Percentiles rank a stretch among this genome's conserved stretches.
Conservation (phyloP, 1,284 basidiomycete genomes). For the Marasmius fiardii region DNA sequence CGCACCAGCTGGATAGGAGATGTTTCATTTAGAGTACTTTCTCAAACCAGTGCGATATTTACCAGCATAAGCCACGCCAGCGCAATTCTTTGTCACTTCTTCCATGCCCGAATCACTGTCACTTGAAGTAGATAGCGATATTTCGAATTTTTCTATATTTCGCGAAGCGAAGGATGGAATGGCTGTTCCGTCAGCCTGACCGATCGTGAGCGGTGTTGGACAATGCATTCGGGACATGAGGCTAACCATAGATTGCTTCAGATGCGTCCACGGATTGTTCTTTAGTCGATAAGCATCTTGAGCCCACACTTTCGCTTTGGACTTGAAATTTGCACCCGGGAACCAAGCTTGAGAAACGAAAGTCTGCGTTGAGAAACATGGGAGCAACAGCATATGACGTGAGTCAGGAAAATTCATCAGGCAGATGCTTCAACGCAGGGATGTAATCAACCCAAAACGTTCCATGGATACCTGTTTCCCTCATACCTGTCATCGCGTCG, state of each 20-base stretch:
- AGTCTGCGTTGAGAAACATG: not conserved
- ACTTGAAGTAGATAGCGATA: too few species aligned
- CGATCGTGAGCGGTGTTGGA: not conserved
- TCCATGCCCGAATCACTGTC: too few species aligned
- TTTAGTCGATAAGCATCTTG: not conserved
- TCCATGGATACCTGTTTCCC: not conserved
- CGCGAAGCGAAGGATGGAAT: not conserved
- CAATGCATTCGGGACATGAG: not conserved
- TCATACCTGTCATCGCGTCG: not conserved
- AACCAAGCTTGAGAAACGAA: too few species aligned
- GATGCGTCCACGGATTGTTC: not conserved
- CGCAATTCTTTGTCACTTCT: too few species aligned
- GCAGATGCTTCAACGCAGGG: not conserved
- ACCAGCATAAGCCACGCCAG: too few species aligned
- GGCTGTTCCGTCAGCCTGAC: not conserved
- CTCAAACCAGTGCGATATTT: too few species aligned
- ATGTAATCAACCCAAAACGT: not conserved
- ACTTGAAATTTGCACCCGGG: not conserved
- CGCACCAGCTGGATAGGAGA: too few species aligned
- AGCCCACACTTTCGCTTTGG: not conserved
- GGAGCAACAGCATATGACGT: not conserved
- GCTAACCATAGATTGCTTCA: not conserved
- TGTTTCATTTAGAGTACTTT: too few species aligned
- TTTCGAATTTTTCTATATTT: too few species aligned
- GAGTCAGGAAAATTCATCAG: not conserved